Percentiles rank a stretch among this genome's conserved stretches.
phyloP scores from a whole-genome alignment of 2,329 filamentous ascomycete species.

The Fusarium lyarnte region DNA sequence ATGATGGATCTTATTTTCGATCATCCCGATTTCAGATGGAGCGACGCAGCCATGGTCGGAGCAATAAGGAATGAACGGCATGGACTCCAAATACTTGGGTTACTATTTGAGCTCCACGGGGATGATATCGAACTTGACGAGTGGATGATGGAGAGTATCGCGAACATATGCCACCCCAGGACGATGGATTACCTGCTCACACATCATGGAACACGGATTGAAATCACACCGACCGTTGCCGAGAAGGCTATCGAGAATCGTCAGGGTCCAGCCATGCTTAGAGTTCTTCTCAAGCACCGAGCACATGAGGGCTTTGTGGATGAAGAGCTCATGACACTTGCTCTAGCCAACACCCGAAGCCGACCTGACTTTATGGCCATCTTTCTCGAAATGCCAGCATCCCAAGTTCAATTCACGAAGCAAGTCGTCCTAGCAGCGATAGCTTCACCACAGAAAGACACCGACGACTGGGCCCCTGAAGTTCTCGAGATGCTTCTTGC shows the following conservation, averaged over 20 bases:
- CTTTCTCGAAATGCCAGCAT: slow-evolving; percentile 19
- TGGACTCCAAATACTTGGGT: slow-evolving; percentile 6
- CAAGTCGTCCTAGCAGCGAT: slow-evolving; percentile 21
- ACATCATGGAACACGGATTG: slow-evolving; percentile 6
- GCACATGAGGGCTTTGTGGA: slow-evolving; percentile 15
- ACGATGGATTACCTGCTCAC: slow-evolving; percentile 23
- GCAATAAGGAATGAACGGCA: slow-evolving; percentile 16
- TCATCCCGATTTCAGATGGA: slow-evolving; percentile 17
- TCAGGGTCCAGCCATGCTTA: slow-evolving; percentile 22
- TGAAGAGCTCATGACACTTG: slow-evolving; percentile 17
- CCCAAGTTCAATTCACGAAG: slow-evolving; percentile 15
- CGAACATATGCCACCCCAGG: slow-evolving; percentile 11
- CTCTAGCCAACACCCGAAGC: slow-evolving; percentile 13
- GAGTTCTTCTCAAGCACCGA: slow-evolving; percentile 23
- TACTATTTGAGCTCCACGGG: slow-evolving; percentile 14
- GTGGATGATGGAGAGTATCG: slow-evolving; percentile 28
- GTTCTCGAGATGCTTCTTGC: slow-evolving; percentile 28
- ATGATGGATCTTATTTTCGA: slow-evolving; percentile 18
- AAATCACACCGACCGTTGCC: slow-evolving; percentile 13
- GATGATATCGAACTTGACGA: slow-evolving; percentile 10
- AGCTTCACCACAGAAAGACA: slow-evolving; percentile 8
- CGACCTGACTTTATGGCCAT: slow-evolving; percentile 26
- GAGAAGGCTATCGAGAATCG: slow-evolving; percentile 24
- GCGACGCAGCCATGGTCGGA: slow-evolving; percentile 19
- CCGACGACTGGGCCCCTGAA: slow-evolving; percentile 23